A percentile compares a stretch with the other conserved stretches of the same genome.
phyloP scores from a whole-genome alignment of 1,284 basidiomycete species.

The Cutaneotrichosporon spelunceum region DNA sequence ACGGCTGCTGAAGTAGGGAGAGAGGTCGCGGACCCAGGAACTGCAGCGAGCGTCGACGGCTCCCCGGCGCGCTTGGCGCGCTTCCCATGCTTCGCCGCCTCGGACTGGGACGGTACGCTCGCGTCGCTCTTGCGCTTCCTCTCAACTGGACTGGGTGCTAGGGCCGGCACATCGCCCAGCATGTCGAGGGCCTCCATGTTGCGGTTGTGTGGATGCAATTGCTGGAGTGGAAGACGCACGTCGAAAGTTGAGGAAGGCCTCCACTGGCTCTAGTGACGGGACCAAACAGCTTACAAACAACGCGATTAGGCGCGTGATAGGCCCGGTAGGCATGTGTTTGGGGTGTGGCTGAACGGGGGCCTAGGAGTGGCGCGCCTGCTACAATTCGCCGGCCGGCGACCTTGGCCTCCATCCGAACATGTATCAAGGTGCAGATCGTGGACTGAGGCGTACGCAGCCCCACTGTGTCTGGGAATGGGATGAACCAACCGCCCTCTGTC shows the following conservation, averaged over 20 bases:
- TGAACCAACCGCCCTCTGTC: too few species aligned
- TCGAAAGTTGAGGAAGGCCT: neutral
- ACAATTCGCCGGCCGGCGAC: too few species aligned
- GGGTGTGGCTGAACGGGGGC: too few species aligned
- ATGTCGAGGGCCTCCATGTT: neutral
- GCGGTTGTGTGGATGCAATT: neutral
- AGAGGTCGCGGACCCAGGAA: neutral
- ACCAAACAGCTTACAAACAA: too few species aligned
- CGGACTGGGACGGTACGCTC: neutral
- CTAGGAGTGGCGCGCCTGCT: too few species aligned
- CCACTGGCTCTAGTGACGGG: neutral
- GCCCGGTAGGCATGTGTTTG: too few species aligned
- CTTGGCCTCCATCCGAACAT: too few species aligned
- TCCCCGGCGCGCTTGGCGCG: neutral
- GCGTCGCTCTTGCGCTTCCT: neutral
- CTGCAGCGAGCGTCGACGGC: neutral
- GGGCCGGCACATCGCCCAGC: neutral
- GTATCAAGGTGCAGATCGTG: conserved; percentile 52
- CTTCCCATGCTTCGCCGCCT: too few species aligned
- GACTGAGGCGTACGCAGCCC: conserved; percentile 24
- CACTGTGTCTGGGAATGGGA: too few species aligned
- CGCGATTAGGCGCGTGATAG: too few species aligned
- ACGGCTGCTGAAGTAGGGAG: neutral
- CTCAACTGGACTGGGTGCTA: neutral
- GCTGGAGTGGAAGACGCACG: neutral